A percentile compares a stretch with the other conserved stretches of the same genome.
Evolutionary conservation across 1,284 basidiomycete genomes (phyloP).

Genomic region (Microbotryum lychnidis-dioicae): DNA sequence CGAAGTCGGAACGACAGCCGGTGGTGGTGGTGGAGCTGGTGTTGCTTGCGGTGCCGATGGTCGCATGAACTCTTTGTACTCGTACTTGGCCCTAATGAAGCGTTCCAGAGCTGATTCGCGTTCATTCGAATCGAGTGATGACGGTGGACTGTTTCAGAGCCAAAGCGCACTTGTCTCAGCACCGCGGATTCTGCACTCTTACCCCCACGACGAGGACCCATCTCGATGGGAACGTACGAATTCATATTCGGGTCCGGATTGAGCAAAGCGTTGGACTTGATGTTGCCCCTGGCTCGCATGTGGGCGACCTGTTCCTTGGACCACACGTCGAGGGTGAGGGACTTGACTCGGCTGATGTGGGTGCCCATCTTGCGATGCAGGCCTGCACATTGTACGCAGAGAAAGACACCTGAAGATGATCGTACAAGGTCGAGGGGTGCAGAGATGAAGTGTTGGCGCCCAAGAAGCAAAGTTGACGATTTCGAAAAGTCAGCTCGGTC

Average conservation of each 20-base stretch:
- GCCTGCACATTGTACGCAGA: constrained; percentile 36
- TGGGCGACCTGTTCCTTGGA: constrained; percentile 40
- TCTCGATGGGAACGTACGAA: constrained; percentile 17
- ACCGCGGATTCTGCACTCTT: no score
- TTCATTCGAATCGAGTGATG: constrained; percentile 38
- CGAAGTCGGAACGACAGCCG: not conserved
- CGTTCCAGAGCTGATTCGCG: constrained; percentile 39
- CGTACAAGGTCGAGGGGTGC: not conserved
- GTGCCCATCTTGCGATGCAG: constrained; percentile 41
- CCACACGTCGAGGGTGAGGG: constrained; percentile 41
- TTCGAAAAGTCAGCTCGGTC: no score
- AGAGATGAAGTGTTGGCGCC: not conserved
- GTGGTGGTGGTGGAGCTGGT: not conserved
- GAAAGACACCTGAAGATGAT: constrained; percentile 12
- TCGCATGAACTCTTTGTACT: constrained; percentile 22
- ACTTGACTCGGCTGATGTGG: constrained; percentile 41
- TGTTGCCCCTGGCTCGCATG: constrained; percentile 39
- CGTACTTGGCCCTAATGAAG: constrained; percentile 41
- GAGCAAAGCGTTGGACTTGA: constrained; percentile 34
- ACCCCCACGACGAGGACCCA: no score
- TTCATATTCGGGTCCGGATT: constrained; percentile 39
- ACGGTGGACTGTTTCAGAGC: constrained; percentile 34
- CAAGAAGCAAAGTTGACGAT: not conserved
- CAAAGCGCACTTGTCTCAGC: no score
- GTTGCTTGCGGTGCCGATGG: not conserved